Evolutionary conservation across 179 eudicot genomes (phyloP), one percentile per base, ranked within the genome.

Genomic region (Beta corolliflora): DNA sequence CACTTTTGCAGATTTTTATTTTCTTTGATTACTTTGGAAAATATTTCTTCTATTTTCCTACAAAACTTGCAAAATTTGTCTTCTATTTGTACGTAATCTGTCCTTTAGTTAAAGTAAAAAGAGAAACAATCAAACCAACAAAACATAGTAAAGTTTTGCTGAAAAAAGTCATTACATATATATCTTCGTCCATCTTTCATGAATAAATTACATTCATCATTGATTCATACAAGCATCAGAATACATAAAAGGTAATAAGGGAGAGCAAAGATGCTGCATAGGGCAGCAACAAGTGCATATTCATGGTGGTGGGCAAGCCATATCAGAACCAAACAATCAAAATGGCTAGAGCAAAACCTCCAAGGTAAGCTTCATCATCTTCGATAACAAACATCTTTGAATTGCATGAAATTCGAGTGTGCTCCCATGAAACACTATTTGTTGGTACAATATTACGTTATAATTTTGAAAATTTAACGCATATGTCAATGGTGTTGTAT

Each of bases 261-360:
- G 74, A 66, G 48, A 58, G 50, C 18, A 50, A 88, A 80, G 56
- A 88, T 88, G 91, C 83, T 88, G 86, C 89, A 88, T n/a, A 78
- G 91, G 73, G 98, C 98, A 82, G 97, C 94, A 78, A 89, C 88
- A 76, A 91, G 87, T 88, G 97, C 98, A n/a, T 94, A 92, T 91
- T 94, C 98, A 81, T 93, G 98, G 98, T 94, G 98, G 98, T 94
- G 97, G 96, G 97, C 98, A 58, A 94, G 97, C 89, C 98, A 93
- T 84, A 86, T 92, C 67, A 89, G 98, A 75, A 94, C 98, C 52
- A 94, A 94, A 78, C 98, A 94, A 70, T 94, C 97, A 54, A 94
- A 94, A 92, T 94, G 98, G 98, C 88, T 94, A 18, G 98, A 94
- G 48, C 92, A 94, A 65, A 93, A 89, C 85, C 92, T 94, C 18